Evolutionary conservation across 1,284 basidiomycete genomes (phyloP).

Genomic region (Exsudoporus floridanus): DNA sequence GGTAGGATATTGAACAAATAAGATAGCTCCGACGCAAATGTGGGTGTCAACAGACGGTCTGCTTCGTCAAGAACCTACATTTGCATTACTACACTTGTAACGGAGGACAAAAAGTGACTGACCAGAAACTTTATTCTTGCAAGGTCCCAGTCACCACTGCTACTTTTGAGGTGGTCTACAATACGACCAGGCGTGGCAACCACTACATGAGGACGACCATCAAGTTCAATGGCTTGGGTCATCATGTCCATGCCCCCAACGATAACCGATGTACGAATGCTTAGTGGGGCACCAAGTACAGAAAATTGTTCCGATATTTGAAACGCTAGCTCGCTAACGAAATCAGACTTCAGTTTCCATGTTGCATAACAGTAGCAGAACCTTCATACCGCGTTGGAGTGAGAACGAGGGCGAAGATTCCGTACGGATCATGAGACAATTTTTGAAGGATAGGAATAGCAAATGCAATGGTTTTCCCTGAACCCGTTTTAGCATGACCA

Average conservation of each 20-base stretch:
- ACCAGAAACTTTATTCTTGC: slow-evolving; percentile 86
- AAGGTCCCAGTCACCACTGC: slow-evolving; percentile 80
- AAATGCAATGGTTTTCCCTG: slow-evolving; percentile 97
- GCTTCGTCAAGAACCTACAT: slow-evolving; percentile 91
- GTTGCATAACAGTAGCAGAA: not conserved
- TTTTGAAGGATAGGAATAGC: slow-evolving; percentile 93
- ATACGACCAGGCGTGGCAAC: slow-evolving; percentile 96
- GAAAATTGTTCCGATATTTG: slow-evolving; percentile 97
- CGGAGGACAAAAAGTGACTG: slow-evolving; percentile 26
- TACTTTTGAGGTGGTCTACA: slow-evolving; percentile 86
- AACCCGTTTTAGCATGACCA: slow-evolving; percentile 97
- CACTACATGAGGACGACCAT: slow-evolving; percentile 86
- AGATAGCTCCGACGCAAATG: slow-evolving; percentile 85
- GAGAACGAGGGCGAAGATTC: slow-evolving; percentile 89
- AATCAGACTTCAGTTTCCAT: slow-evolving; percentile 1
- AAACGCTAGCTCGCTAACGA: slow-evolving; percentile 86
- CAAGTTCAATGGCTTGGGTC: slow-evolving; percentile 86
- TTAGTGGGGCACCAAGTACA: slow-evolving; percentile 82
- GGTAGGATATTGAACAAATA: slow-evolving; percentile 82
- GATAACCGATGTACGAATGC: slow-evolving; percentile 82
- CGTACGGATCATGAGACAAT: slow-evolving; percentile 86
- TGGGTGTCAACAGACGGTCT: slow-evolving; percentile 87
- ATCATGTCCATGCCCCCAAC: slow-evolving; percentile 99
- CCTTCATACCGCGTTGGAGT: slow-evolving; percentile 86
- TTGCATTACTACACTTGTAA: not conserved